phyloP scores from a whole-genome alignment of 1,284 basidiomycete genomes.

The Cutaneotrichosporon cyanovorans region DNA sequence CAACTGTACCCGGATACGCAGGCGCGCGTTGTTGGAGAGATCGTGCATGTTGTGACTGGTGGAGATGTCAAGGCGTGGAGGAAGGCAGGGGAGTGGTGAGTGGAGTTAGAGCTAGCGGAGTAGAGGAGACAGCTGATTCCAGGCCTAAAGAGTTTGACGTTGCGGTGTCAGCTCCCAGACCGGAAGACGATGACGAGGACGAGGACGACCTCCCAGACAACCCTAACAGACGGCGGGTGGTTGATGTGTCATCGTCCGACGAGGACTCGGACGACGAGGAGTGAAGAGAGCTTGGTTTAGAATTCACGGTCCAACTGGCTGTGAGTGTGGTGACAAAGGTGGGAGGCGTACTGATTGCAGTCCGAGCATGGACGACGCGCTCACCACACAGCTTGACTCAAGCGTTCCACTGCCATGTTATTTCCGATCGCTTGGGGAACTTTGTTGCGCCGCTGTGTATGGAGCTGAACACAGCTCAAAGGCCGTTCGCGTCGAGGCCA shows the following conservation, averaged over 20 bases:
- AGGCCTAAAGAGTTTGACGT: conserved; percentile 19
- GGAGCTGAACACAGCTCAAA: no score
- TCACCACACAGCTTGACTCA: no score
- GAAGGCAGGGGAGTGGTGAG: conserved; percentile 35
- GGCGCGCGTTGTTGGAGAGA: conserved; percentile 30
- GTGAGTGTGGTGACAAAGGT: no score
- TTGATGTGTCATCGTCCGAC: conserved; percentile 5
- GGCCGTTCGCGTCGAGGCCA: no score
- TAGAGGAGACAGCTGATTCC: not conserved
- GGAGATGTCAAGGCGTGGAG: conserved; percentile 35
- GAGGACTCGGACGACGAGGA: conserved; percentile 14
- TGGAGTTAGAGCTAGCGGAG: no score
- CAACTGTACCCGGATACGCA: conserved; percentile 22
- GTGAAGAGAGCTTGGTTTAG: no score
- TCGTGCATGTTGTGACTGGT: conserved; percentile 26
- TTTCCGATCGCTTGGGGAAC: no score
- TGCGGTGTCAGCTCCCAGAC: not conserved
- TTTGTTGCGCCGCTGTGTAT: no score
- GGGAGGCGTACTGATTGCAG: no score
- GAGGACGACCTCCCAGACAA: conserved; percentile 16
- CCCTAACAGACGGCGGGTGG: conserved; percentile 13
- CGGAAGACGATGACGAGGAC: not conserved
- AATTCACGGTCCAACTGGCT: no score
- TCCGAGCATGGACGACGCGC: no score
- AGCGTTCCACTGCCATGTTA: no score